Evolutionary conservation across 306 rosid genomes (phyloP).

Genomic region (Prunus armeniaca): DNA sequence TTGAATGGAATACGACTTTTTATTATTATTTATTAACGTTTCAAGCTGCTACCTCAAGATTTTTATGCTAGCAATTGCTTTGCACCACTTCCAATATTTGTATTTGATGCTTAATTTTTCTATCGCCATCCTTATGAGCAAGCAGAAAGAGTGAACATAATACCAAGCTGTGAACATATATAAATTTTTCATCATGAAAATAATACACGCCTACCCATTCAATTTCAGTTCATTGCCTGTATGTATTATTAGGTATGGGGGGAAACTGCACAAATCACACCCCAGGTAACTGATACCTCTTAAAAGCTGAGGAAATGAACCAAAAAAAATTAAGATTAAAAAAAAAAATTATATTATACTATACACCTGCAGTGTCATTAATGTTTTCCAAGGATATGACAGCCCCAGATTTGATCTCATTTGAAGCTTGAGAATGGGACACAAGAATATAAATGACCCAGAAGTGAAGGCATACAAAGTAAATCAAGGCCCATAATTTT

Average conservation of each 20-base stretch:
- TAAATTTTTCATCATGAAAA: neutral
- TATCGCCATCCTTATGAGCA: too few relatives aligned
- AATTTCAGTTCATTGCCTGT: neutral
- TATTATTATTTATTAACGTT: neutral
- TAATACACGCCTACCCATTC: constrained; percentile 16
- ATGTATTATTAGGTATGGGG: neutral
- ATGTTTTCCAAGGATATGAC: constrained; percentile 85
- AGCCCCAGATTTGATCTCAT: constrained; percentile 72
- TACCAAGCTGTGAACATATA: too few relatives aligned
- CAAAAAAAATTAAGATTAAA: neutral
- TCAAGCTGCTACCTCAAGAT: neutral
- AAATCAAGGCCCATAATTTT: constrained; percentile 70
- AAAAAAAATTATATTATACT: neutral
- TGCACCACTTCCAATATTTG: neutral
- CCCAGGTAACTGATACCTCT: constrained; percentile 31
- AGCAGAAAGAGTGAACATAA: too few relatives aligned
- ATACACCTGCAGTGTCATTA: constrained; percentile 56
- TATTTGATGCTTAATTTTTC: too few relatives aligned
- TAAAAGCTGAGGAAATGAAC: constrained; percentile 31
- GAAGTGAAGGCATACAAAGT: constrained; percentile 82
- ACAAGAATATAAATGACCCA: constrained; percentile 86
- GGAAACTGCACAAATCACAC: constrained; percentile 13
- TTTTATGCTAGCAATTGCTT: neutral
- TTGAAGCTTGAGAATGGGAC: constrained; percentile 63
- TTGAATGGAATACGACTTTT: neutral